Base-by-base conservation (phyloP, 2,329 filamentous ascomycete genomes). In the Calonectria honghensis region DNA sequence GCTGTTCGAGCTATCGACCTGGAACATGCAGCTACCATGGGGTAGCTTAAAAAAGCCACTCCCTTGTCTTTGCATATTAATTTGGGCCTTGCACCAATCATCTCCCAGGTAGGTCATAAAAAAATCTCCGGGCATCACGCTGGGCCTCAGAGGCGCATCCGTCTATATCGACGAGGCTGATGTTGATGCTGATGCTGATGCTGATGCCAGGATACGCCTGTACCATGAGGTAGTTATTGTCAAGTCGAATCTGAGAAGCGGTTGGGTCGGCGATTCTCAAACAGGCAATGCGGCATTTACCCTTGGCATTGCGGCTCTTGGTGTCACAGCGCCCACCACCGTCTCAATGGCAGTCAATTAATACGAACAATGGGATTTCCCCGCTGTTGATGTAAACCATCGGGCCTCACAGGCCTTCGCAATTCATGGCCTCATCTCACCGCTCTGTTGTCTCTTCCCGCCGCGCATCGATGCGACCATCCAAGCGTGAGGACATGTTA, bases 401-500 rank as follows among this genome's bases (percentile, higher is more conserved):
- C 18, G 18, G 13, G 16, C 6, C 41, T 63, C 24, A 41, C 35
- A 24, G 29, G 57, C n/a, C 24, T 29, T 20, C 37, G 6, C 24
- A 41, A 41, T 3, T 18, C 11, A 63, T 63, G 37, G 57, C 37
- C 57, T 29, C 37, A 29, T 41, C 57, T 63, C 57, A 63, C 57
- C 57, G 57, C 57, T 20, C 24, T 41, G 57, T 71, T 29, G 39
- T 59, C 52, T 59, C 45, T 63, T 71, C 39, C 37, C 45, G 35
- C 45, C 57, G 39, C 45, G 57, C 41, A 57, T 54, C 39, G n/a
- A 48, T 52, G 32, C 37, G 27, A 27, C 31, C 24, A 31, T 51
- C 45, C 66, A 16, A 29, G 57, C 20, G 24, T 1, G 11, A n/a
- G 29, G 41, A 68, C 67, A 68, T 66, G 75, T 70, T 73, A 73